Percentiles rank a stretch among this genome's conserved stretches.
phyloP scores from a whole-genome alignment of 352 stramenopile genomes.

The Aphanomyces stellatus region DNA sequence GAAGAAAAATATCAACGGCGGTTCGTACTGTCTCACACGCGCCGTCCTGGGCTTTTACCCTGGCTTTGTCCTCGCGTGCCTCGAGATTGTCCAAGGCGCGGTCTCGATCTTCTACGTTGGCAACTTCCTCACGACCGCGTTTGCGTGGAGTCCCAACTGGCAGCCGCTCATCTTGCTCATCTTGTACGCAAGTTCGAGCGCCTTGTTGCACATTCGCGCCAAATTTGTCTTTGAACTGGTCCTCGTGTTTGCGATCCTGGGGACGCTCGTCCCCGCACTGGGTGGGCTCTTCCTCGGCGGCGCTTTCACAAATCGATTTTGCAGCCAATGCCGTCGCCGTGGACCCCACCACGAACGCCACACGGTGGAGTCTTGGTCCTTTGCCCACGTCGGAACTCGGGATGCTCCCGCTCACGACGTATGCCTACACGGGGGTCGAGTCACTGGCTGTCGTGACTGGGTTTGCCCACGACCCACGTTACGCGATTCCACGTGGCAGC shows the following conservation, averaged over 20 bases:
- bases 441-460: background rate
- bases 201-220: background rate
- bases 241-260: background rate
- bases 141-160: background rate
- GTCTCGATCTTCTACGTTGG: slow-evolving; percentile 23
- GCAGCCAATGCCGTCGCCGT: background rate
- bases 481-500: background rate
- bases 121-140: slow-evolving; percentile 16
- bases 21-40: slow-evolving; percentile 25
- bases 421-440: background rate
- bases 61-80: slow-evolving; percentile 25
- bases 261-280: background rate
- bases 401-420: background rate
- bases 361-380: background rate
- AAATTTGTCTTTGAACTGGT: background rate
- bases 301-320: background rate
- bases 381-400: background rate
- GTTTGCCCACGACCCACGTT: background rate
- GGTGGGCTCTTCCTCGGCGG: background rate
- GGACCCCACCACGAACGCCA: background rate
- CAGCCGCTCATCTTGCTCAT: slow-evolving; percentile 20
- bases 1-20: slow-evolving; percentile 21
- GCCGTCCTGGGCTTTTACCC: slow-evolving; percentile 24
- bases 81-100: slow-evolving; percentile 24
- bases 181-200: background rate